These are phyloP conservation scores for Plantago ovata DNA, from an alignment of 257 asterid genomes.

Conservation along the genomic window DNA sequence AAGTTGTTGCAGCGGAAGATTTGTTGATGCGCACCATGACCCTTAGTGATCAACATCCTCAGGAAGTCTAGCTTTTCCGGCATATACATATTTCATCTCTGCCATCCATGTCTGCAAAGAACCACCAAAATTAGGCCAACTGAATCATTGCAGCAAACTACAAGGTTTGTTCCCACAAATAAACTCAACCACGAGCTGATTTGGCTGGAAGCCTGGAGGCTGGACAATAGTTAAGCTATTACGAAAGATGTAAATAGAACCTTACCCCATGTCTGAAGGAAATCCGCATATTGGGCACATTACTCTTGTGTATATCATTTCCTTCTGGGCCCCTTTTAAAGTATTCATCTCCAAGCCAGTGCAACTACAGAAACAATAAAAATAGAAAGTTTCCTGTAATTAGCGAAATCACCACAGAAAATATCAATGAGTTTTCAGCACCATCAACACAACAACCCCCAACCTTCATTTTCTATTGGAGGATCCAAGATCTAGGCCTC, in stretches of 20 bases:
- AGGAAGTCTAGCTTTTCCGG: conserved; percentile 60
- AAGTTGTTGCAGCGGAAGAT: background rate
- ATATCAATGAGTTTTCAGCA: background rate
- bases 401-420: background rate
- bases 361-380: conserved; percentile 41
- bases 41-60: conserved; percentile 57
- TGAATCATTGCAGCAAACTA: too few species aligned
- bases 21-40: background rate
- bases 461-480: background rate
- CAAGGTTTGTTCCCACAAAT: too few species aligned
- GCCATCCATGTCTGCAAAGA: conserved; percentile 78
- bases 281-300: conserved; percentile 76
- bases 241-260: conserved; percentile 9
- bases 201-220: conserved; percentile 5
- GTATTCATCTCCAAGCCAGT: conserved; percentile 83
- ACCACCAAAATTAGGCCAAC: background rate
- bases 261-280: conserved; percentile 86
- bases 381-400: too few species aligned
- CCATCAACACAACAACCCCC: background rate
- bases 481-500: background rate
- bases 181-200: background rate
- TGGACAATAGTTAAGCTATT: background rate
- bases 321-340: conserved; percentile 68
- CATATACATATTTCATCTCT: conserved; percentile 78
- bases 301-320: conserved; percentile 84